Base-by-base conservation (phyloP, 1,284 basidiomycete species). In the Ustilago lituana region DNA sequence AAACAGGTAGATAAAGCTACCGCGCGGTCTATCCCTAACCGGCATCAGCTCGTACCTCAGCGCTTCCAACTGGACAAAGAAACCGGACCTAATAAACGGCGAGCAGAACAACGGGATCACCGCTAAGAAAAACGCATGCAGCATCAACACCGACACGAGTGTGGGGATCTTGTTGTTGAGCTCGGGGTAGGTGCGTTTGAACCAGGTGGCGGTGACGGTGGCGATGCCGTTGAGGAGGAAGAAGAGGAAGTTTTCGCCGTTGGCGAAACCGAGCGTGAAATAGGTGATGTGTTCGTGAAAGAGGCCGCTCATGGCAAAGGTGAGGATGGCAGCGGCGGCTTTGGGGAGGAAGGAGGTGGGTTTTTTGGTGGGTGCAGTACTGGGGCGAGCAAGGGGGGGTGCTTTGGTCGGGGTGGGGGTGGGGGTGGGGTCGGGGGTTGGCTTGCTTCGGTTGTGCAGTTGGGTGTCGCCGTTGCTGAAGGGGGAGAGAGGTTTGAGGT, bases 231-330 rank as follows among this genome's bases (percentile, higher is more conserved):
- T 81, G 32, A 63, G 41, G 14, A 80, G 46, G 73, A 82, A 82
- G 48, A 82, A 82, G 54, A 77, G 24, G 20, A 80, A 79, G 64
- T 81, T 78, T 40, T 76, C 68, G n/a, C 75, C 76, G 35, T 64
- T 72, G 37, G 79, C 80, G 36, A 73, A 75, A 19, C 65, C 72
- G 17, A 76, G 67, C 19, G 75, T 76, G 27, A 52, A 76, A 48
- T 69, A 74, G 29, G 76, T 78, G 40, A 82, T 78, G 68, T 77
- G 77, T 48, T 82, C 80, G 64, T 82, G 80, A 57, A 76, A 75
- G 46, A 75, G 53, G 36, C 76, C 78, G 35, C 69, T 74, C 64
- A 78, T 77, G 38, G 74, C 68, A 50, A 82, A 82, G 2, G 80
- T 81, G 44, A 61, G 12, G 33, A 79, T 76, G 23, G 77, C 77